Evolutionary conservation across 2,329 filamentous ascomycete genomes (phyloP).

Genomic region (Leptographium galeiforme): DNA sequence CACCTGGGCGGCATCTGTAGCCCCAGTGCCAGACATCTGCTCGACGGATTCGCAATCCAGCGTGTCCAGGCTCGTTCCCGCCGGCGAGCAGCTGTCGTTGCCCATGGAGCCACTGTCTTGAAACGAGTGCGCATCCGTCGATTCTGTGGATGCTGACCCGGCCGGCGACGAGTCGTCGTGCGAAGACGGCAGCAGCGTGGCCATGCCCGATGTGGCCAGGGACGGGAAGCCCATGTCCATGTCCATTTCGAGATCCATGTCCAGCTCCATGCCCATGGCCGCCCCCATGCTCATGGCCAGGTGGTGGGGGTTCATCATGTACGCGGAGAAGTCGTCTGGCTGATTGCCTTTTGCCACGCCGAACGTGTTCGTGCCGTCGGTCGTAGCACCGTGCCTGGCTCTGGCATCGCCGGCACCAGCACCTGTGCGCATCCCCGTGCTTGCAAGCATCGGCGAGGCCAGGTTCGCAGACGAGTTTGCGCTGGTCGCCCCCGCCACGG

Average conservation of each 20-base stretch:
- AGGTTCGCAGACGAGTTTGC: too few relatives aligned
- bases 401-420: not conserved
- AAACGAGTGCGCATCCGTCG: not conserved
- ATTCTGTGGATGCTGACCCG: not conserved
- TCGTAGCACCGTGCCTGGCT: not conserved
- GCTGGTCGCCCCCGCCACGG: too few relatives aligned
- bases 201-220: not conserved
- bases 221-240: not conserved
- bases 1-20: slow-evolving; percentile 14
- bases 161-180: slow-evolving; percentile 12
- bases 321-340: not conserved
- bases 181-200: slow-evolving; percentile 9
- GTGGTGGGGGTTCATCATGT: slow-evolving; percentile 8
- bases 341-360: not conserved
- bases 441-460: not conserved
- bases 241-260: slow-evolving; percentile 6
- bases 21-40: not conserved
- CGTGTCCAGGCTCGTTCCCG: not conserved
- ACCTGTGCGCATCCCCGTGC: not conserved
- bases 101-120: not conserved
- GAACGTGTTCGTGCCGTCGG: not conserved
- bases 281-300: slow-evolving; percentile 30
- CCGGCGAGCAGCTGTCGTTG: not conserved
- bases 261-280: slow-evolving; percentile 20
- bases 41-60: not conserved